Conservation (phyloP, 2,329 filamentous ascomycete species). For the Lachnellula cervina region DNA sequence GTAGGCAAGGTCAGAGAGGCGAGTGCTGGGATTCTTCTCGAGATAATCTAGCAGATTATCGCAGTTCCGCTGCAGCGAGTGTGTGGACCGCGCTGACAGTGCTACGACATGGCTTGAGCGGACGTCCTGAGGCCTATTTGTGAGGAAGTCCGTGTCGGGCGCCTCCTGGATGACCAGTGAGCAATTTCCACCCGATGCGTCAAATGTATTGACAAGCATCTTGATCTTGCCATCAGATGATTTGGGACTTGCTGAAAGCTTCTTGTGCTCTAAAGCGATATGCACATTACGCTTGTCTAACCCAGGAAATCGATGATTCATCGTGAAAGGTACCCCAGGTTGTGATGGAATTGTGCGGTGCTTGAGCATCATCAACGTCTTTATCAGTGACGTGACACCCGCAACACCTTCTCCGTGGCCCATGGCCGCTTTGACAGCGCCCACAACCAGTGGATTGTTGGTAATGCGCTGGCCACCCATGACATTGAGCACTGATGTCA, state of each 20-base stretch:
- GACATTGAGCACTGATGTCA: not conserved
- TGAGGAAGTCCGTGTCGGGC: no score
- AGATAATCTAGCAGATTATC: not conserved
- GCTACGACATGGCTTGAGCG: conserved; percentile 38
- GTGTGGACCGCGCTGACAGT: conserved; percentile 39
- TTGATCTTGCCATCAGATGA: not conserved
- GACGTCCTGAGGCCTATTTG: conserved; percentile 31
- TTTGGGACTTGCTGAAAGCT: not conserved
- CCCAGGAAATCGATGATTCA: not conserved
- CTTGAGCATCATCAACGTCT: not conserved
- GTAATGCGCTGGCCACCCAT: conserved; percentile 39
- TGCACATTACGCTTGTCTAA: not conserved
- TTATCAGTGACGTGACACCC: not conserved
- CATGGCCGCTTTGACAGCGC: conserved; percentile 1
- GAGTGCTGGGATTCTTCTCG: not conserved
- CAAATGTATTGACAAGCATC: not conserved
- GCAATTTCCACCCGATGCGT: conserved; percentile 5
- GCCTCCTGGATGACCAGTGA: conserved; percentile 7
- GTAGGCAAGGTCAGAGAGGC: conserved; percentile 13
- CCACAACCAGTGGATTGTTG: conserved; percentile 3
- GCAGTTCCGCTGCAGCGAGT: not conserved
- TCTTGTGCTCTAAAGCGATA: not conserved
- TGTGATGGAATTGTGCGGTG: not conserved
- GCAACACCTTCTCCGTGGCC: not conserved
- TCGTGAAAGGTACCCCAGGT: not conserved